These are phyloP conservation scores for Cardamine occulta DNA, from an alignment of 345 rosid species.

Conservation along the genomic window DNA sequence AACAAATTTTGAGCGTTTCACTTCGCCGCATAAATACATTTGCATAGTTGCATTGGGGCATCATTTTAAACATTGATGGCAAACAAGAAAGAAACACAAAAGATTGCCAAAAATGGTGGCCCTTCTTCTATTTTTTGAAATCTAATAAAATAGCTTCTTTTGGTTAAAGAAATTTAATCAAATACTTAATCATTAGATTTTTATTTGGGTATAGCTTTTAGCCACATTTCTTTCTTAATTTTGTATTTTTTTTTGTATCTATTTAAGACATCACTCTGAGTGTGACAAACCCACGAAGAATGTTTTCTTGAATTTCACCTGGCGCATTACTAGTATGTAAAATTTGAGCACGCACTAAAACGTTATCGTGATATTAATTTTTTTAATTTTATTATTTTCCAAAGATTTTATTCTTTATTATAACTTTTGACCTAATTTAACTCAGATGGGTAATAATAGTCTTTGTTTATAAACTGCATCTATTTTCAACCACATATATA, in stretches of 20 bases:
- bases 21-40: constrained; percentile 45
- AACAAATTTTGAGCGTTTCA: background rate
- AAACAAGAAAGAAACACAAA: constrained; percentile 26
- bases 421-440: constrained; percentile 30
- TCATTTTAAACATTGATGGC: constrained; percentile 20
- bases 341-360: constrained; percentile 27
- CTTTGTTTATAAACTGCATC: constrained; percentile 10
- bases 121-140: constrained; percentile 8
- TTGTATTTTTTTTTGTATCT: background rate
- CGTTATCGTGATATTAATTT: background rate
- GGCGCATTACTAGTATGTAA: constrained; percentile 35
- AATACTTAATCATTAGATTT: constrained; percentile 26
- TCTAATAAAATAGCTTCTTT: constrained; percentile 6
- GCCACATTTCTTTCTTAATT: background rate
- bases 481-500: constrained; percentile 30
- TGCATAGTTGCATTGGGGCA: constrained; percentile 21
- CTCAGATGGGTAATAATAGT: background rate
- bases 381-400: background rate
- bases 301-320: constrained; percentile 34
- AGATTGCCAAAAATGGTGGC: constrained; percentile 29
- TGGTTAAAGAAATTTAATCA: constrained; percentile 7
- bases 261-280: constrained; percentile 26
- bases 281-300: constrained; percentile 35
- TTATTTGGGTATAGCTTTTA: constrained; percentile 19
- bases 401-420: background rate